Evolutionary conservation across 306 rosid genomes (phyloP).

Genomic region (Casuarina equisetifolia): DNA sequence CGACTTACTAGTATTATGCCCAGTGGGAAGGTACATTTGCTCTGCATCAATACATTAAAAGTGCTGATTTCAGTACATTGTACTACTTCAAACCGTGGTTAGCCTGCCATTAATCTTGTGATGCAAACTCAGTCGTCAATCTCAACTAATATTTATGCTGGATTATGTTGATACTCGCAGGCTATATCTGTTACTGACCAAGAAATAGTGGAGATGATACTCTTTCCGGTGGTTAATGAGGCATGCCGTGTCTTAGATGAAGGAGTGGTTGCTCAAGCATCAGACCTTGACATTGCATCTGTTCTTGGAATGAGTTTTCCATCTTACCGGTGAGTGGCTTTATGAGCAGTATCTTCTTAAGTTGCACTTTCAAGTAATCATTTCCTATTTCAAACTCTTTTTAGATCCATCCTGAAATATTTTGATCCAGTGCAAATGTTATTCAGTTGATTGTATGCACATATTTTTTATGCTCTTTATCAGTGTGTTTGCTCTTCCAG

Average conservation of each 20-base stretch:
- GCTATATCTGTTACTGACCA: slow-evolving; percentile 77
- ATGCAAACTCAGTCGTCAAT: slow-evolving; percentile 12
- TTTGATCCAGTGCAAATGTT: background rate
- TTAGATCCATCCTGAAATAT: background rate
- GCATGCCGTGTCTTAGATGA: slow-evolving; percentile 92
- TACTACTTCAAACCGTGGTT: slow-evolving; percentile 11
- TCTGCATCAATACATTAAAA: slow-evolving; percentile 8
- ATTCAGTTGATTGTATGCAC: background rate
- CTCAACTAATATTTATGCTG: slow-evolving; percentile 11
- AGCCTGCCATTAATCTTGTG: background rate
- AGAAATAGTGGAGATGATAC: slow-evolving; percentile 88
- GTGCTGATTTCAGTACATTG: slow-evolving; percentile 9
- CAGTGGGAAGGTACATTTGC: slow-evolving; percentile 66
- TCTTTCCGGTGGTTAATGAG: slow-evolving; percentile 93
- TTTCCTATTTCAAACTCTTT: background rate
- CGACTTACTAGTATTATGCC: slow-evolving; percentile 69
- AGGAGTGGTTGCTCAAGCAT: slow-evolving; percentile 72
- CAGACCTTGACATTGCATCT: slow-evolving; percentile 90
- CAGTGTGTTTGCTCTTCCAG: background rate
- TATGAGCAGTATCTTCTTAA: background rate
- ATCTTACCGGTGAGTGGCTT: slow-evolving; percentile 53
- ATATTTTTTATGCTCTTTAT: background rate
- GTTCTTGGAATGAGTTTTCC: slow-evolving; percentile 99
- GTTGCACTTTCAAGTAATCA: background rate
- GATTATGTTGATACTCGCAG: slow-evolving; percentile 42